These are phyloP conservation scores for Tricholoma hemisulphureum DNA, from an alignment of 768 basidiomycete species.

Conservation along the genomic window DNA sequence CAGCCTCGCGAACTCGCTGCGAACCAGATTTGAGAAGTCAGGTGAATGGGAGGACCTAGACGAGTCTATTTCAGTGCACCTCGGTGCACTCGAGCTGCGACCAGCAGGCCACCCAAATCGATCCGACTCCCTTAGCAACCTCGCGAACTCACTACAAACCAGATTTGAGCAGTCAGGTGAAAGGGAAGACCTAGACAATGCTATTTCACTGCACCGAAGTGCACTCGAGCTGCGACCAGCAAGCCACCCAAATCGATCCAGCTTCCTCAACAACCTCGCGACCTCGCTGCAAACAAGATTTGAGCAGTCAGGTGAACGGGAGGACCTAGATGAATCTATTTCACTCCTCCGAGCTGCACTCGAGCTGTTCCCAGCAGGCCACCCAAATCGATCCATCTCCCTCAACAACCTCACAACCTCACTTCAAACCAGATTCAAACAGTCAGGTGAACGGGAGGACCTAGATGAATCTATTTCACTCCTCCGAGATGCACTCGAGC, in stretches of 20 bases:
- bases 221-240: slow-evolving; percentile 10
- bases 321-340: slow-evolving; percentile 17
- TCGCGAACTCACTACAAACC: too few species aligned
- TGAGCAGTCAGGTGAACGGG: neutral
- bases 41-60: neutral
- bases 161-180: slow-evolving; percentile 13
- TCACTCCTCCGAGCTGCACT: slow-evolving; percentile 4
- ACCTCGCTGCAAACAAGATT: neutral
- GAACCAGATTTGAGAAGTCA: neutral
- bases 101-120: neutral
- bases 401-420: slow-evolving; percentile 12
- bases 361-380: neutral
- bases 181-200: slow-evolving; percentile 9
- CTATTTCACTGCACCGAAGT: slow-evolving; percentile 8
- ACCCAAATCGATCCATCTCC: slow-evolving; percentile 7
- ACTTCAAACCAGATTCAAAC: slow-evolving; percentile 15
- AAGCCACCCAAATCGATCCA: slow-evolving; percentile 9
- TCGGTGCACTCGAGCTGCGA: neutral
- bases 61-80: neutral
- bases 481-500: slow-evolving; percentile 6
- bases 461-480: slow-evolving; percentile 16
- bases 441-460: slow-evolving; percentile 17
- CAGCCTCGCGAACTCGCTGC: slow-evolving; percentile 8
- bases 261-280: slow-evolving; percentile 5
- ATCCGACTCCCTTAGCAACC: neutral